Evolutionary conservation across 805 yeast genomes (phyloP).

Genomic region (Tetrapisispora pingtungensis): DNA sequence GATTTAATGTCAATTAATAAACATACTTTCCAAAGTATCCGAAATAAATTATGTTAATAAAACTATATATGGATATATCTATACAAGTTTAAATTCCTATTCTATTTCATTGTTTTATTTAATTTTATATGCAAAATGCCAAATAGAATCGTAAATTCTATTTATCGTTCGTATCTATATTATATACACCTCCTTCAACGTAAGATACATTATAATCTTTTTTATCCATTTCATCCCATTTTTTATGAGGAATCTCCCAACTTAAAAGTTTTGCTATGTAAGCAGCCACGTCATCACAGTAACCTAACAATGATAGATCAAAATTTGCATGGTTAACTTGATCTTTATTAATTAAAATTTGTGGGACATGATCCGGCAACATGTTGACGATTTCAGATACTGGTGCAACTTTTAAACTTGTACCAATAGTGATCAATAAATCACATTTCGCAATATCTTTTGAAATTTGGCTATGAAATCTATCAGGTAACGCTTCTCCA

Average conservation of each 20-base stretch:
- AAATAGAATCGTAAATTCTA: neutral
- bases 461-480: constrained; percentile 50
- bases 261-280: constrained; percentile 46
- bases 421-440: constrained; percentile 74
- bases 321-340: constrained; percentile 67
- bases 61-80: no score
- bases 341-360: constrained; percentile 68
- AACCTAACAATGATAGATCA: constrained; percentile 67
- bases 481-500: constrained; percentile 70
- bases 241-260: constrained; percentile 54
- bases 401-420: constrained; percentile 86
- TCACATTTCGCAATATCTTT: constrained; percentile 65
- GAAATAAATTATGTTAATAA: no score
- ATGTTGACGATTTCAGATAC: constrained; percentile 79
- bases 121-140: neutral
- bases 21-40: no score
- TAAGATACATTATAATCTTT: constrained; percentile 15
- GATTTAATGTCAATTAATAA: no score
- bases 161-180: constrained; percentile 9
- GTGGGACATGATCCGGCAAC: constrained; percentile 67
- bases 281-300: constrained; percentile 74
- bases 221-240: constrained; percentile 30
- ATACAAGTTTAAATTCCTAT: neutral
- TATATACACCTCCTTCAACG: constrained; percentile 25
- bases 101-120: neutral